Conservation (phyloP, 768 basidiomycete species). For the Boletus edulis region DNA sequence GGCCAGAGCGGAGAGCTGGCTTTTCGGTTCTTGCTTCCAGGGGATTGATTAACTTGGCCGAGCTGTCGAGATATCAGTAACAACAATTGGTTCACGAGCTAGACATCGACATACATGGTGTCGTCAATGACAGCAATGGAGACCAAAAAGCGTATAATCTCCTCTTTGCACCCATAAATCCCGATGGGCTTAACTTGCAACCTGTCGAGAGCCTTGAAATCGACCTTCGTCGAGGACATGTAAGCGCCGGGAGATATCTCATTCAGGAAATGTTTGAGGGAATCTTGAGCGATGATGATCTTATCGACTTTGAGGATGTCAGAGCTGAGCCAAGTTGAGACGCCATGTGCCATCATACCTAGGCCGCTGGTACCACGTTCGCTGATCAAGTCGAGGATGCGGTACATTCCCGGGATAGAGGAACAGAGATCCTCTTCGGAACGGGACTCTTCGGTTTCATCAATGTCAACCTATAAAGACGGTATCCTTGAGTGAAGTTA, state of each 20-base stretch:
- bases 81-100: background rate
- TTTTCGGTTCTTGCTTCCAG: constrained; percentile 1
- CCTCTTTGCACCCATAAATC: constrained; percentile 52
- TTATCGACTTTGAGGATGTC: constrained; percentile 48
- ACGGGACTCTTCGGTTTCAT: constrained; percentile 4
- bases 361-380: constrained; percentile 51
- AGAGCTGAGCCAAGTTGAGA: background rate
- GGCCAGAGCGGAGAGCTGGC: constrained; percentile 44
- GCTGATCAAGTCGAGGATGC: constrained; percentile 51
- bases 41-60: constrained; percentile 5
- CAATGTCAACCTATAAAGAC: constrained; percentile 17
- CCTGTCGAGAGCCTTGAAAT: constrained; percentile 52
- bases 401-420: constrained; percentile 45
- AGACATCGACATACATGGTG: constrained; percentile 34
- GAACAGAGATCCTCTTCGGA: constrained; percentile 23
- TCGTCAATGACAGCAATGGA: constrained; percentile 38
- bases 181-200: constrained; percentile 47
- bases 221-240: constrained; percentile 51
- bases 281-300: constrained; percentile 56
- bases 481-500: background rate
- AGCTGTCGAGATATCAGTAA: constrained; percentile 9
- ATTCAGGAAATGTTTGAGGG: constrained; percentile 48
- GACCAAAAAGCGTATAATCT: constrained; percentile 48
- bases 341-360: constrained; percentile 33
- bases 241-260: constrained; percentile 50